Evolutionary conservation across 1,284 basidiomycete species (phyloP), one percentile per base, ranked within the genome.

Genomic region (Mycosarcoma mackinlayi): DNA sequence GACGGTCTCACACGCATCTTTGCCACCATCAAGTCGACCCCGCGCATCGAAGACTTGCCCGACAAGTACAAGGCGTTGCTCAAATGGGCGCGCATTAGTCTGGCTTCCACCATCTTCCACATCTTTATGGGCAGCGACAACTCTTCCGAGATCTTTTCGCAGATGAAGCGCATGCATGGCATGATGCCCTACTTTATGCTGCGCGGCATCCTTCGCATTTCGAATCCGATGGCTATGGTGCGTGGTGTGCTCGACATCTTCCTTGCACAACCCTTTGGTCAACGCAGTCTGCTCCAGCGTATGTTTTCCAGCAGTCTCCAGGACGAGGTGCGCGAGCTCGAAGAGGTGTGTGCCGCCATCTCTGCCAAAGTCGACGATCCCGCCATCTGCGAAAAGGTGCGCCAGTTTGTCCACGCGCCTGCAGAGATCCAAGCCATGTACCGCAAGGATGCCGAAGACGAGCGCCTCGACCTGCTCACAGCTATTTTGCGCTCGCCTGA

Each of bases 141-240:
- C 58, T 91, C 94, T 10, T 95, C 94, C 4, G 92, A 96, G 74
- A 91, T 89, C 11, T 91, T 98, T 71, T 87, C 91, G 1, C 88
- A 89, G 65, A 85, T 99, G 67, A 98, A 98, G 85, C 88, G 94
- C 38, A 88, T 97, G 53, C 96, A 99, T 81, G 92, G 92, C 1
- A 85, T 97, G 59, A 97, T 98, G 93, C 95, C 95, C 3, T 99
- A 99, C 84, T 93, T 98, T 80, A 89, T 98, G 85, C 88, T 98
- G 62, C 95, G 94, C 82, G 88, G 92, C 6, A 91, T 94, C 18
- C 85, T 99, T 65, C 91, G 89, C 83, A 92, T 99, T 71, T 95
- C 92, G 56, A 99, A 98, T 83, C 95, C 95, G 1, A 90, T 98
- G 72, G 88, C 89, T 14, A 98, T 98, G 95, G 94, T 98, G 75